phyloP scores from a whole-genome alignment of 495 filamentous ascomycete species.

The Clohesyomyces aquaticus region DNA sequence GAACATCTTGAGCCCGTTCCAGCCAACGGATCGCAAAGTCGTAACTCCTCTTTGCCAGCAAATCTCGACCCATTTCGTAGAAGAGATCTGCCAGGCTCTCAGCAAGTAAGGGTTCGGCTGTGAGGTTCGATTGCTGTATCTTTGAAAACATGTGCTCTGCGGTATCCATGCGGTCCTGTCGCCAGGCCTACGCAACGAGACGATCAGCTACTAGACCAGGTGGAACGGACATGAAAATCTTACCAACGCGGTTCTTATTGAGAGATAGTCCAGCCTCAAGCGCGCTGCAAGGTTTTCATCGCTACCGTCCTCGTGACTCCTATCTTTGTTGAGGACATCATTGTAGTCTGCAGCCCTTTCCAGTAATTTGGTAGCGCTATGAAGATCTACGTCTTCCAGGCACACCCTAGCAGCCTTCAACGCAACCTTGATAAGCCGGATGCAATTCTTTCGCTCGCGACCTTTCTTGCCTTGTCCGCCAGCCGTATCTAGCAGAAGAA shows the following conservation, averaged over 20 bases:
- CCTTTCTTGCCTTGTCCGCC: conserved; percentile 32
- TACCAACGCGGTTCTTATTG: conserved; percentile 70
- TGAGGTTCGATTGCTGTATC: conserved; percentile 47
- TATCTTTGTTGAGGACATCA: conserved; percentile 54
- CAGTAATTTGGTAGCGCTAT: conserved; percentile 61
- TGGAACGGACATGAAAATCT: too few species aligned
- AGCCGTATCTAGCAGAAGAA: conserved; percentile 68
- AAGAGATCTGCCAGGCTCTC: conserved; percentile 73
- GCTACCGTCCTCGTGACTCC: conserved; percentile 41
- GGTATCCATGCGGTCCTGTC: conserved; percentile 68
- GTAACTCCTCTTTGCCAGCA: conserved; percentile 58
- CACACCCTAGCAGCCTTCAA: conserved; percentile 68
- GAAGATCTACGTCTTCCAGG: conserved; percentile 60
- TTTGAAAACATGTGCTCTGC: conserved; percentile 78
- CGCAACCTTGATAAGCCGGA: conserved; percentile 66
- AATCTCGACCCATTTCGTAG: conserved; percentile 70
- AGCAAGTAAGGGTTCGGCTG: conserved; percentile 55
- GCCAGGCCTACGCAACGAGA: conserved; percentile 64
- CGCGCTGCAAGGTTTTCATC: conserved; percentile 39
- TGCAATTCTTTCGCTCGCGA: conserved; percentile 34
- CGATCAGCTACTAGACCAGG: conserved; percentile 15
- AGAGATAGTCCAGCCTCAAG: conserved; percentile 68
- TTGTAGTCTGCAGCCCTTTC: conserved; percentile 68
- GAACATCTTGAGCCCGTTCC: conserved; percentile 64
- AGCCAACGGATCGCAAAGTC: conserved; percentile 70